phyloP scores from a whole-genome alignment of 495 filamentous ascomycete genomes.

The Filosporella fistucella region DNA sequence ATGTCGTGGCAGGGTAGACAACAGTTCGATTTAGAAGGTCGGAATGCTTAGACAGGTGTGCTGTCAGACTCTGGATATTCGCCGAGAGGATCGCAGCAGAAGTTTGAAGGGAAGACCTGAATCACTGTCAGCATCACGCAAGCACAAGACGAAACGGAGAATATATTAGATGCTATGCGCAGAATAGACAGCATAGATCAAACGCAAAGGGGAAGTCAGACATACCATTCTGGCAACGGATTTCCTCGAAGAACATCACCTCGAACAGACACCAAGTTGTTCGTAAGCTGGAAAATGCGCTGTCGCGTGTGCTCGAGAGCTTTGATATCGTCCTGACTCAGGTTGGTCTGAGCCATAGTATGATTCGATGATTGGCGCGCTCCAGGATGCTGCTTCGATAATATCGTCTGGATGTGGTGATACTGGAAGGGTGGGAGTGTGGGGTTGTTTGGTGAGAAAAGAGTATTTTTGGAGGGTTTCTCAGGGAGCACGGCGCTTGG shows the following conservation, averaged over 20 bases:
- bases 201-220: conserved; percentile 1
- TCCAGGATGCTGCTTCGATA: not conserved
- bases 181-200: not conserved
- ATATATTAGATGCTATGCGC: too few relatives aligned
- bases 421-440: too few relatives aligned
- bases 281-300: conserved; percentile 63
- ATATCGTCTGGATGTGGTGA: too few relatives aligned
- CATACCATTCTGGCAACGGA: conserved; percentile 58
- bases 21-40: conserved; percentile 57
- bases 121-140: conserved; percentile 4
- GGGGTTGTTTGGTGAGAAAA: too few relatives aligned
- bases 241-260: conserved; percentile 45
- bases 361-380: not conserved
- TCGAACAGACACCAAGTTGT: conserved; percentile 60
- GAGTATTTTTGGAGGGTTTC: too few relatives aligned
- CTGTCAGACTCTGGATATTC: conserved; percentile 55
- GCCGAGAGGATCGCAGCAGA: conserved; percentile 60
- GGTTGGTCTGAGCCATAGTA: conserved; percentile 16
- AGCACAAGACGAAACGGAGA: too few relatives aligned
- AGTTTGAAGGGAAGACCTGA: conserved; percentile 65
- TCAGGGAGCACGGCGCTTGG: too few relatives aligned
- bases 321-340: conserved; percentile 60
- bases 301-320: conserved; percentile 71
- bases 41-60: conserved; percentile 51
- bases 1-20: conserved; percentile 71